These are phyloP conservation scores for Ophiostoma tasmaniense DNA, from an alignment of 2,329 filamentous ascomycete species.

Conservation along the genomic window DNA sequence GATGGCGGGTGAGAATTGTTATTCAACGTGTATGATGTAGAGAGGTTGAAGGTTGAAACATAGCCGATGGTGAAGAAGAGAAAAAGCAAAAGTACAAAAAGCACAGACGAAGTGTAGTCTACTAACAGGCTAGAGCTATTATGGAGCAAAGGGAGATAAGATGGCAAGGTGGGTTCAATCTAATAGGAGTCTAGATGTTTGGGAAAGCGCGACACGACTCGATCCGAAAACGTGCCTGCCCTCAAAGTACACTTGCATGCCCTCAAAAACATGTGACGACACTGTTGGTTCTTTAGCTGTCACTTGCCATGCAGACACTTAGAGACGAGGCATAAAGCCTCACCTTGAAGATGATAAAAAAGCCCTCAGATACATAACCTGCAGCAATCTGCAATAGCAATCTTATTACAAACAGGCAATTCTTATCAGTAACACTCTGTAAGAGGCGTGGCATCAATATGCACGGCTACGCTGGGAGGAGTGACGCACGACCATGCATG, in stretches of 20 bases:
- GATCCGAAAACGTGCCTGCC: not conserved
- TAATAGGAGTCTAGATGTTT: not conserved
- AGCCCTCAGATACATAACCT: not conserved
- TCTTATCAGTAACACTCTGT: not conserved
- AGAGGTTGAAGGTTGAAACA: not conserved
- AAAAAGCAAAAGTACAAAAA: not conserved
- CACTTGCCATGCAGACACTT: not conserved
- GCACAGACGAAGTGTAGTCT: not conserved
- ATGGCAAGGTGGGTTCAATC: not conserved
- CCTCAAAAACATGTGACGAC: not conserved
- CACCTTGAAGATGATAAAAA: not conserved
- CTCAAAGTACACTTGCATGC: not conserved
- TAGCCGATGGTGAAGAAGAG: not conserved
- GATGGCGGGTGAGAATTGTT: not conserved
- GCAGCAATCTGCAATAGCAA: not conserved
- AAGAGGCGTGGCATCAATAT: not conserved
- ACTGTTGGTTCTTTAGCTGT: not conserved
- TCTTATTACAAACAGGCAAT: not conserved
- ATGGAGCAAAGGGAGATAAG: not conserved
- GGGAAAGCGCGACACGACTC: not conserved
- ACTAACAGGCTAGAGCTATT: not conserved
- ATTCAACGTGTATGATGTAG: not conserved
- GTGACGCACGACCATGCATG: not conserved
- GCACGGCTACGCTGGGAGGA: not conserved
- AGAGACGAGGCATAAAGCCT: not conserved